Evolutionary conservation across 192 early-diverging fungal genomes (phyloP), one percentile per base, ranked within the genome.

Genomic region (Glomus cerebriforme): DNA sequence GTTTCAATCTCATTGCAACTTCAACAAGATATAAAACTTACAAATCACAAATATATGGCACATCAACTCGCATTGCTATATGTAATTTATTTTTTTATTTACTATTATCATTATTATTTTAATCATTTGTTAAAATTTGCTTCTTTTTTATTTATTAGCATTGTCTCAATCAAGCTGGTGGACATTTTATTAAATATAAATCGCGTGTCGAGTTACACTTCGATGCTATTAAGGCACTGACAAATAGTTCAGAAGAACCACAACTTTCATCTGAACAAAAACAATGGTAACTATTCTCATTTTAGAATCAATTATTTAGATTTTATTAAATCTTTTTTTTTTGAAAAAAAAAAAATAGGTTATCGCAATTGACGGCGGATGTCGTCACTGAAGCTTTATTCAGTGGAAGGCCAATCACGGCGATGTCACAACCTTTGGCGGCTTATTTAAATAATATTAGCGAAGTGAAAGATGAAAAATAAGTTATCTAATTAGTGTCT

Each of bases 31-130:
- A 39, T 88, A 26, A 54, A 80, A 32, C 73, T 88, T 27, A 73
- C 79, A 12, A 88, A 89, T 43, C 88, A 89, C 71, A 87, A 87
- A 49, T 89, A 87, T 59, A 82, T 89, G 37, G 88, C 88, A 19
- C 86, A 89, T 78, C 88, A 89, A 73, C 49, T 87, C 2, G 88
- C 87, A 62, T 66, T 89, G 34, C 78, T 89, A 17, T 89, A 89
- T 82, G 88, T 88, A 81, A 79, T 79, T 64, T 32, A 26, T 2
- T 26, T n/a, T 15, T 12, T 7, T 59, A 13, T 17, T 63, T 13
- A n/a, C 31, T 13, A 39, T 26, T 24, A 24, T 63, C 43, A 63
- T 75, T 22, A 43, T 35, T n/a, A n/a, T n/a, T n/a, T 15, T 45
- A 15, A 35, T 39, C 24, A 37, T 45, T 39, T 5, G 78, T 27